phyloP scores from a whole-genome alignment of 345 rosid genomes.

The Eucalyptus pauciflora region DNA sequence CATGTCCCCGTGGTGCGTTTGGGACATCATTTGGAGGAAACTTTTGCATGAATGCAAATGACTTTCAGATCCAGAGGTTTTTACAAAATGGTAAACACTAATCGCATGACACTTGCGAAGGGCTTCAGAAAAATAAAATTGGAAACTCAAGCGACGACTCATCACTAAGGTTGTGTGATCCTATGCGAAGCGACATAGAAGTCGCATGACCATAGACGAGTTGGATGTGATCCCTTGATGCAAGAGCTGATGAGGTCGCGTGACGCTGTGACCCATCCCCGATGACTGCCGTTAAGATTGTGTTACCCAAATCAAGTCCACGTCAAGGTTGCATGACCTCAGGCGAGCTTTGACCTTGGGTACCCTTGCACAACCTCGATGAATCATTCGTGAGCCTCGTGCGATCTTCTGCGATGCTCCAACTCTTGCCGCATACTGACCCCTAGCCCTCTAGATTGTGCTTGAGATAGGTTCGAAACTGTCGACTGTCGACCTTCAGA shows the following conservation, averaged over 20 bases:
- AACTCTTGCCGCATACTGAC: background rate
- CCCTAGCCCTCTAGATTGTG: too few relatives aligned
- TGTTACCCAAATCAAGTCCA: background rate
- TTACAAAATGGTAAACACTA: background rate
- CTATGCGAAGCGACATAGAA: accelerated
- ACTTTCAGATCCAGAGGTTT: background rate
- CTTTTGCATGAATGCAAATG: background rate
- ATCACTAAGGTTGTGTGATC: background rate
- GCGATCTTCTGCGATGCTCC: accelerated
- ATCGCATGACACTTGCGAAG: background rate
- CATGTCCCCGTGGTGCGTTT: background rate
- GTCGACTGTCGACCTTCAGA: accelerated
- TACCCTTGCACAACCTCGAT: background rate
- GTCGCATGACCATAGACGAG: accelerated
- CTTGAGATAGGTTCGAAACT: background rate
- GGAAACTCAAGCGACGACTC: accelerated
- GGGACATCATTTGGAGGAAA: background rate
- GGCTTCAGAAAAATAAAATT: background rate
- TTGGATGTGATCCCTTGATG: background rate
- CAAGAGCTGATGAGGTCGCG: background rate
- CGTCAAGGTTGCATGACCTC: too few relatives aligned
- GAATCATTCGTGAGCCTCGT: background rate
- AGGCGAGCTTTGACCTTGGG: background rate
- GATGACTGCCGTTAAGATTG: too few relatives aligned
- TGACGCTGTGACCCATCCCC: background rate